Percentiles rank a stretch among this genome's conserved stretches.
Conservation (phyloP, 345 rosid genomes). For the Linum tenue region DNA sequence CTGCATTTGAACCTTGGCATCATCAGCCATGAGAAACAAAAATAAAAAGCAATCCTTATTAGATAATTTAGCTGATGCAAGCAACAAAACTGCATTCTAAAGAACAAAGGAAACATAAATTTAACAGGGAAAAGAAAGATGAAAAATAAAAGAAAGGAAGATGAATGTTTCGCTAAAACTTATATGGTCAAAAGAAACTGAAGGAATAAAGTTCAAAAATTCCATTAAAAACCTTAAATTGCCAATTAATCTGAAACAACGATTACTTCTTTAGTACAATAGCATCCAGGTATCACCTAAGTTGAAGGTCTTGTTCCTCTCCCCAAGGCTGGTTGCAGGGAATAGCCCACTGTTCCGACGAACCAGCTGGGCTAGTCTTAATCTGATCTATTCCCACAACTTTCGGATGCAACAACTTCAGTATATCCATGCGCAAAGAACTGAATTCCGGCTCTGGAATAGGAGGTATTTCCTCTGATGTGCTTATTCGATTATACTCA, state of each 20-base stretch:
- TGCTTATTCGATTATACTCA: slow-evolving; percentile 69
- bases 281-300: slow-evolving; percentile 57
- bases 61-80: neutral
- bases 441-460: slow-evolving; percentile 96
- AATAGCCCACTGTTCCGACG: slow-evolving; percentile 43
- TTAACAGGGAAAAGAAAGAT: neutral
- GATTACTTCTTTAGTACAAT: slow-evolving; percentile 16
- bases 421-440: slow-evolving; percentile 62
- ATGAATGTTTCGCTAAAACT: neutral
- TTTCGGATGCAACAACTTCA: slow-evolving; percentile 74
- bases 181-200: slow-evolving; percentile 7
- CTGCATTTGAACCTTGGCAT: too few relatives aligned
- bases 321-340: slow-evolving; percentile 82
- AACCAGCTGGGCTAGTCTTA: slow-evolving; percentile 44
- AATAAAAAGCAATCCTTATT: neutral
- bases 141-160: neutral
- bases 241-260: slow-evolving; percentile 16
- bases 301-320: slow-evolving; percentile 83
- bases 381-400: slow-evolving; percentile 80
- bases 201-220: neutral
- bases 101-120: neutral
- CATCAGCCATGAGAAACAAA: too few relatives aligned
- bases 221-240: slow-evolving; percentile 1
- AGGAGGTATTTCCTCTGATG: slow-evolving; percentile 87
- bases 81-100: neutral